Base-by-base conservation (phyloP, 805 yeast species). In the Pichia thaimueangensis region DNA sequence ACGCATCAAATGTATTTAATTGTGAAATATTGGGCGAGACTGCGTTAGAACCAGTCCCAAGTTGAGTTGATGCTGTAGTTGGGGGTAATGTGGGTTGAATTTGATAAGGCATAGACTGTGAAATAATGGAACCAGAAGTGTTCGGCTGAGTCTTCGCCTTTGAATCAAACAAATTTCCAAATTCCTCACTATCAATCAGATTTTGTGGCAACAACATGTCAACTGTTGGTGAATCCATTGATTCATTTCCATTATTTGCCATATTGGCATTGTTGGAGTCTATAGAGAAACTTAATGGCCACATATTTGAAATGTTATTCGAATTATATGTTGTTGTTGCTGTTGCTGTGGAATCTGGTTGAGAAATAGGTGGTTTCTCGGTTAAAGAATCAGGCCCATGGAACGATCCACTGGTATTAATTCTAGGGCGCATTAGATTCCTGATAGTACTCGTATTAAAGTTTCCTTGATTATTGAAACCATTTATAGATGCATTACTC, bases 191-290 rank as follows among this genome's bases (percentile, higher is more conserved):
- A n/a, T 54, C 60, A 20, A 60, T 58, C 6, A 59, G 37, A 19
- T 58, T 48, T 37, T 59, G 65, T 2, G 64, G 65, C 12, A 59
- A 41, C 13, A 58, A 39, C 37, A 53, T 42, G 27, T 58, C 55
- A n/a, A 58, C 56, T 34, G 37, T 25, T 30, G 45, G 25, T 21
- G 45, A 45, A 45, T 35, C 38, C 3, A 35, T 23, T 12, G 38
- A 25, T 5, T 25, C 30, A 25, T 16, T 11, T 5, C 53, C 56
- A 49, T 37, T 30, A 4, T 30, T 38, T 2, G 28, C 30, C 13
- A 15, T 28, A 22, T 25, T 29, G 30, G 23, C 29, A 37, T 20
- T 34, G 28, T 5, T 28, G 13, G 38, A 13, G 15, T 39, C 41
- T 15, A 30, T 19, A 7, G 43, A 25, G n/a, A 38, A 10, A 41